phyloP scores from a whole-genome alignment of 2,329 filamentous ascomycete genomes.

The Alternaria ventricosa region DNA sequence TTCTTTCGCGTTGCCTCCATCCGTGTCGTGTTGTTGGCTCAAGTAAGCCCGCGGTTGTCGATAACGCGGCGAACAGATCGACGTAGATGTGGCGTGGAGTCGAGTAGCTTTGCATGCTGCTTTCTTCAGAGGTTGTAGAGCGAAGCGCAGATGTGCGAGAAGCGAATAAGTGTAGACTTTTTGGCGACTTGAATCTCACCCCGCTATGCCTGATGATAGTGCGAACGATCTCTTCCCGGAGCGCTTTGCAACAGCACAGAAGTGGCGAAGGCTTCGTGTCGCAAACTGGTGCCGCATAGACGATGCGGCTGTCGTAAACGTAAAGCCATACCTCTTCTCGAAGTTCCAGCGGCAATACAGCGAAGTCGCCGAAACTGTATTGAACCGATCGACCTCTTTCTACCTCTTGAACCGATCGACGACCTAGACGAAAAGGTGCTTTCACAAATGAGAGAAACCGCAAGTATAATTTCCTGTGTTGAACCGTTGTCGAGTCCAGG shows the following conservation, averaged over 20 bases:
- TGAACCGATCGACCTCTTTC: not conserved
- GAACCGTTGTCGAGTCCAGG: too few species aligned
- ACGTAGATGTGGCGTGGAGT: too few species aligned
- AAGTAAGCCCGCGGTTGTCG: not conserved
- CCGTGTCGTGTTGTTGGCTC: not conserved
- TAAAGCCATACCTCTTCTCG: not conserved
- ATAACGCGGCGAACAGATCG: not conserved
- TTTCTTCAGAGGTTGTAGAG: too few species aligned
- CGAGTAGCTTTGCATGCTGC: too few species aligned
- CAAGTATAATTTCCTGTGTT: too few species aligned
- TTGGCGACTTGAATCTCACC: too few species aligned
- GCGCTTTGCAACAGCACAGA: not conserved
- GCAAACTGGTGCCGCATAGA: not conserved
- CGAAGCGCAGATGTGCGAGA: too few species aligned
- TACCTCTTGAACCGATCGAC: not conserved
- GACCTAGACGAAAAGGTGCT: too few species aligned
- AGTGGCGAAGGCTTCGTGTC: not conserved
- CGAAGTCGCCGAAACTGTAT: not conserved
- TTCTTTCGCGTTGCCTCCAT: not conserved
- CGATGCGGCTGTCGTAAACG: not conserved
- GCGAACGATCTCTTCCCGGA: not conserved
- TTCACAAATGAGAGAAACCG: too few species aligned
- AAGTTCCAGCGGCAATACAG: not conserved
- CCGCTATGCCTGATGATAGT: not conserved
- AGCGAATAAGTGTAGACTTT: too few species aligned